Evolutionary conservation across 2,329 filamentous ascomycete species (phyloP).

Genomic region (Helotiales sp.): DNA sequence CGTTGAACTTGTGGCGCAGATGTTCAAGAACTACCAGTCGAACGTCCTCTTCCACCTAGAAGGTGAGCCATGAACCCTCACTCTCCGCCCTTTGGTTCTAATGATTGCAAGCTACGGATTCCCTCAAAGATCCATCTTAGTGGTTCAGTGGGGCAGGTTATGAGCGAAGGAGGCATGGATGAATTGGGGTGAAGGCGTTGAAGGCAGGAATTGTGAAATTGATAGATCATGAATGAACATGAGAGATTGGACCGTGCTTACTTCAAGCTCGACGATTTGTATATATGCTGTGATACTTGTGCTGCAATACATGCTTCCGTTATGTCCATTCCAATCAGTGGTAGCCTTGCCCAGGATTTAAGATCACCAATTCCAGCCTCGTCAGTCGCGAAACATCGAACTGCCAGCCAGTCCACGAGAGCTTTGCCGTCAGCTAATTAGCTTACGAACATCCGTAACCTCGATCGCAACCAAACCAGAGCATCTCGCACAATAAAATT

Average conservation of each 20-base stretch:
- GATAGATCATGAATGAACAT: neutral
- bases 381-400: slow-evolving; percentile 3
- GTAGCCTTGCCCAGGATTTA: slow-evolving; percentile 31
- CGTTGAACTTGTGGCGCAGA: slow-evolving; percentile 94
- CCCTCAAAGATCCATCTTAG: slow-evolving; percentile 76
- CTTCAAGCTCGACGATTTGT: neutral
- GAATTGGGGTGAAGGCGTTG: slow-evolving; percentile 7
- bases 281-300: neutral
- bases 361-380: slow-evolving; percentile 31
- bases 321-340: neutral
- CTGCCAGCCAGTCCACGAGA: neutral
- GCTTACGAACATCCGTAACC: neutral
- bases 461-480: neutral
- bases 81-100: neutral
- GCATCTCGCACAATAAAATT: slow-evolving; percentile 49
- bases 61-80: slow-evolving; percentile 60
- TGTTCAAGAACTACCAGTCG: slow-evolving; percentile 99
- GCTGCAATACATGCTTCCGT: neutral
- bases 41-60: slow-evolving; percentile 97
- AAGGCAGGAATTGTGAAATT: neutral
- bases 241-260: neutral
- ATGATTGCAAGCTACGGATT: slow-evolving; percentile 71
- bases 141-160: neutral
- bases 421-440: neutral
- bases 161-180: slow-evolving; percentile 9